Base-by-base conservation (phyloP, 1,284 basidiomycete species). In the Ustilago shanxiensis region DNA sequence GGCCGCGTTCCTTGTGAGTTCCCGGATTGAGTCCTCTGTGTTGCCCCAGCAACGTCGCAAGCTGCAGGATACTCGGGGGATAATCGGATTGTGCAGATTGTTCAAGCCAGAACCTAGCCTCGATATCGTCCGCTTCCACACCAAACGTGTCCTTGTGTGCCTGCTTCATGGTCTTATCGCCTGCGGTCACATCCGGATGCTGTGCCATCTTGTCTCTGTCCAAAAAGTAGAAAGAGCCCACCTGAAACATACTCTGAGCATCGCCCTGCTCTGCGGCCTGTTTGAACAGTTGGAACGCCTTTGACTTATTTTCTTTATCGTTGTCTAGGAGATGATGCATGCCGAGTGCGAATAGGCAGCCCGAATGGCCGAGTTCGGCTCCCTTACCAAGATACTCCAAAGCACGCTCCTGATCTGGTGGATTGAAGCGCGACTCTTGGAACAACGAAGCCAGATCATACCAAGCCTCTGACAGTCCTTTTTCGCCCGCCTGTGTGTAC, bases 381-480 rank as follows among this genome's bases (percentile, higher is more conserved):
- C 81, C 81, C 13, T 74, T 73, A 28, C 70, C 50, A 10, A 83
- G 72, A 35, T 69, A 79, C 1, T 22, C 29, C 18, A 50, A 49
- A 1, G 75, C 77, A 2, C 61, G 61, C 13, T 61, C 44, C 51
- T 66, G 63, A 49, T 83, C 79, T 11, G 66, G 56, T 3, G 64
- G 52, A 11, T 75, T 65, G 61, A 66, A 67, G 50, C 63, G 58
- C 2, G 66, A 76, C 29, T 57, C 62, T 24, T 80, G 67, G 58
- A 74, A 78, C 13, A 80, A 53, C 33, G 51, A 37, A 11, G 77
- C 80, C 0, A 83, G 69, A 49, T 83, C 81, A 60, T 77, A 83
- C 80, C 80, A 83, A 0, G 80, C 81, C 28, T 83, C 81, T n/a
- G 72, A 60, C 2, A 79, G 69, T 16, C 81, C 81, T 39, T 60